Conservation (phyloP, 1,284 basidiomycete species). For the Phaffia rhodozyma region DNA sequence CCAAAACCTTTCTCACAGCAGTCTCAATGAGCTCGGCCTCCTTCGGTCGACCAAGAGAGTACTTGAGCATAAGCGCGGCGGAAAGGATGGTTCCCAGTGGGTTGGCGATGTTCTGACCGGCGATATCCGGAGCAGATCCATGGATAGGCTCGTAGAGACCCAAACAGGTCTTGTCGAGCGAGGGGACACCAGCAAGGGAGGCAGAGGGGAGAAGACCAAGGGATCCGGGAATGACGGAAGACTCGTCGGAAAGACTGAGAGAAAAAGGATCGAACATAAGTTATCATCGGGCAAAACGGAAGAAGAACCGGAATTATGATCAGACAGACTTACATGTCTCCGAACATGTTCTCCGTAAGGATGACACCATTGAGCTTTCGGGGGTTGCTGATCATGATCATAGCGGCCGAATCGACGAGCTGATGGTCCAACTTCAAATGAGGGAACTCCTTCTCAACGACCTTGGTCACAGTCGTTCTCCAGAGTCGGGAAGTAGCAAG, state of each 20-base stretch:
- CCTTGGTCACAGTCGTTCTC: slow-evolving; percentile 80
- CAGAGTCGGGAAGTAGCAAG: slow-evolving; percentile 89
- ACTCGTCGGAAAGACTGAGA: slow-evolving; percentile 82
- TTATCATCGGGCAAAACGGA: not conserved
- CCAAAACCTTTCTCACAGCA: slow-evolving; percentile 80
- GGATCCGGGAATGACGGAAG: slow-evolving; percentile 94
- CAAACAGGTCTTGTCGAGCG: slow-evolving; percentile 52
- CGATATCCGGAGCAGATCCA: slow-evolving; percentile 84
- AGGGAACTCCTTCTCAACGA: slow-evolving; percentile 71
- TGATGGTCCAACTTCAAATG: slow-evolving; percentile 76
- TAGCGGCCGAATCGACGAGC: slow-evolving; percentile 90
- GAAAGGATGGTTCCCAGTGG: slow-evolving; percentile 96
- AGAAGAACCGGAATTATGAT: not conserved
- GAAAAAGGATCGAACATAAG: no score
- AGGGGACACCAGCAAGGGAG: slow-evolving; percentile 81
- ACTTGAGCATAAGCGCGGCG: slow-evolving; percentile 85
- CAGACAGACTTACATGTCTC: slow-evolving; percentile 67
- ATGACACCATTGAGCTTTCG: slow-evolving; percentile 91
- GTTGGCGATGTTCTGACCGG: slow-evolving; percentile 88
- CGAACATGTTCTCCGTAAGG: slow-evolving; percentile 89
- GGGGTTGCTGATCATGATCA: slow-evolving; percentile 88
- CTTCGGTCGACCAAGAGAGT: slow-evolving; percentile 77
- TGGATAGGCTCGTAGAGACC: slow-evolving; percentile 92
- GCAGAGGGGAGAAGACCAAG: slow-evolving; percentile 93
- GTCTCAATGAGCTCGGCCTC: slow-evolving; percentile 74